Conservation (phyloP, 139 green algal genomes). For the Micractinium conductrix region DNA sequence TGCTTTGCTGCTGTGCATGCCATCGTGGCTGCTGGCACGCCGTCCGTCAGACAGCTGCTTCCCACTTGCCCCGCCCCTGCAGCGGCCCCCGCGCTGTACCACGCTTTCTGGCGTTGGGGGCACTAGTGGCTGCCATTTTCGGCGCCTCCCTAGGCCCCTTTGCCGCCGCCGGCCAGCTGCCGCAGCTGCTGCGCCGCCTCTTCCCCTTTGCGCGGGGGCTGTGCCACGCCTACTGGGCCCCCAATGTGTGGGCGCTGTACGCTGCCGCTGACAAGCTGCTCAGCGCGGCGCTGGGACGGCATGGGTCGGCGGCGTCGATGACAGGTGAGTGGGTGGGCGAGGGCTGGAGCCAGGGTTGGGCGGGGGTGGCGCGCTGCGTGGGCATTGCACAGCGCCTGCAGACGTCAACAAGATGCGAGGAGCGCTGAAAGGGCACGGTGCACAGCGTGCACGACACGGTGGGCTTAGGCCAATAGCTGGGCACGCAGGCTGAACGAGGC, state of each 20-base stretch:
- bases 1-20: neutral
- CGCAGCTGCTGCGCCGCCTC: slow-evolving; percentile 63
- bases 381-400: neutral
- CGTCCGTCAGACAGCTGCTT: neutral
- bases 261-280: slow-evolving; percentile 78
- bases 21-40: neutral
- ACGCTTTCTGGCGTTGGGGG: slow-evolving; percentile 57
- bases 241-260: slow-evolving; percentile 97
- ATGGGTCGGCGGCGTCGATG: slow-evolving; percentile 50
- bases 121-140: slow-evolving; percentile 59
- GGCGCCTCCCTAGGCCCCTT: slow-evolving; percentile 80
- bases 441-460: no score
- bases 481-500: no score
- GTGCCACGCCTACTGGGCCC: slow-evolving; percentile 95
- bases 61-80: neutral
- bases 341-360: neutral
- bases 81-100: slow-evolving; percentile 28
- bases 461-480: no score
- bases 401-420: no score
- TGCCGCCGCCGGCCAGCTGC: slow-evolving; percentile 62
- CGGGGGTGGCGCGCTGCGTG: neutral
- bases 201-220: slow-evolving; percentile 95
- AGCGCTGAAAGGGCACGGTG: no score
- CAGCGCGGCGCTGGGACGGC: slow-evolving; percentile 31
- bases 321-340: slow-evolving; percentile 46